Conservation (phyloP, 768 basidiomycete species). For the Boletus tomentosulus region DNA sequence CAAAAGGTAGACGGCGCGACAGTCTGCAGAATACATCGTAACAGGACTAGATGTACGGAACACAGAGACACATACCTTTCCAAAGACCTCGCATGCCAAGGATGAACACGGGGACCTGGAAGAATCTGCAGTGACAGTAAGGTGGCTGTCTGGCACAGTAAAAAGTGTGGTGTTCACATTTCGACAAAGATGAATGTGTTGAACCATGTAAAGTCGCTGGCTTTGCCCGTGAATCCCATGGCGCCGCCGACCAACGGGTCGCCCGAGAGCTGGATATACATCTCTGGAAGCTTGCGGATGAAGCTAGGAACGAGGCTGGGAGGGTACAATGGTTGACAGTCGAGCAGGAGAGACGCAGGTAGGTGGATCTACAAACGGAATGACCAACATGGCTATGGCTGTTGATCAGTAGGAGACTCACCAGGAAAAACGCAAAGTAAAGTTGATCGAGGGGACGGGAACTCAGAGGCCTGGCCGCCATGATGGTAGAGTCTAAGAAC, state of each 20-base stretch:
- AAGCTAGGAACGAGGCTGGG: slow-evolving; percentile 43
- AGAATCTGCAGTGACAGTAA: slow-evolving; percentile 33
- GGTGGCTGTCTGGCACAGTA: not conserved
- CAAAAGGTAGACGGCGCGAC: slow-evolving; percentile 52
- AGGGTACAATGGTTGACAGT: slow-evolving; percentile 67
- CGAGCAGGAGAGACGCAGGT: slow-evolving; percentile 63
- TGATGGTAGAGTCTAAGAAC: not conserved
- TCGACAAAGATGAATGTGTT: slow-evolving; percentile 61
- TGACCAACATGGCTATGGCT: not conserved
- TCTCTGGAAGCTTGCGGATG: slow-evolving; percentile 40
- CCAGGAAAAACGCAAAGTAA: slow-evolving; percentile 71
- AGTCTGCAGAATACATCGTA: slow-evolving; percentile 35
- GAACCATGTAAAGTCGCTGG: slow-evolving; percentile 51
- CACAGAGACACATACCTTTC: slow-evolving; percentile 37
- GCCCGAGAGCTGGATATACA: slow-evolving; percentile 54
- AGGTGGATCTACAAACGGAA: slow-evolving; percentile 50
- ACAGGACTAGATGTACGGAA: not conserved
- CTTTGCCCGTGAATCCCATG: slow-evolving; percentile 38
- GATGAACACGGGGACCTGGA: slow-evolving; percentile 76
- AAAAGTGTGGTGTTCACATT: slow-evolving; percentile 37
- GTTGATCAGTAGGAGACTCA: slow-evolving; percentile 25
- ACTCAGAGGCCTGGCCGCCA: slow-evolving; percentile 35
- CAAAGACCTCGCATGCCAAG: slow-evolving; percentile 61
- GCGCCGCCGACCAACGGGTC: slow-evolving; percentile 64
- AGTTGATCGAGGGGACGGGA: slow-evolving; percentile 61